Conservation (phyloP, 345 rosid species). For the Rhodamnia argentea region DNA sequence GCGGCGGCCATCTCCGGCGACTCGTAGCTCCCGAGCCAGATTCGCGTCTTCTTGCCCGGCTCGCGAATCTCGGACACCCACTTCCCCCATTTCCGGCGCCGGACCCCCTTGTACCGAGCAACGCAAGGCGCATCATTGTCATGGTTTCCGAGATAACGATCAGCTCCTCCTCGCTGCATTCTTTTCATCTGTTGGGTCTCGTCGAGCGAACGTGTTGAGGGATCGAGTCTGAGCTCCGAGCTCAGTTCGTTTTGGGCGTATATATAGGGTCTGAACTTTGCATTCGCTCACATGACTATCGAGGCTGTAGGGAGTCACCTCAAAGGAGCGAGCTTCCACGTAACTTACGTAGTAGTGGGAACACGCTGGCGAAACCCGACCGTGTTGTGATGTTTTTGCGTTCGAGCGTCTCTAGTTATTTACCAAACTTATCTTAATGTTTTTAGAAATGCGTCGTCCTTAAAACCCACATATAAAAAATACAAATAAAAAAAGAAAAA, state of each 20-base stretch:
- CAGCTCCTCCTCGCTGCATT: neutral
- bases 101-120: constrained; percentile 49
- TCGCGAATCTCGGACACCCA: constrained; percentile 97
- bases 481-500: too few species aligned
- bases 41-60: constrained; percentile 69
- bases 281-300: neutral
- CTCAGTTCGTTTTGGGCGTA: neutral
- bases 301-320: neutral
- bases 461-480: neutral
- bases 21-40: constrained; percentile 90
- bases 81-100: constrained; percentile 88
- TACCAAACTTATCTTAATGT: neutral
- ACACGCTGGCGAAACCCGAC: constrained; percentile 5
- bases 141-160: neutral
- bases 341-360: constrained; percentile 9
- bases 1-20: constrained; percentile 90
- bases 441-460: neutral
- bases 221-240: neutral
- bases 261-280: neutral
- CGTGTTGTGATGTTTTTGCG: neutral
- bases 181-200: neutral
- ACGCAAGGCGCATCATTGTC: neutral
- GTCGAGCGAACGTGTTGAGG: neutral
- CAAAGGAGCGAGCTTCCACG: constrained; percentile 31
- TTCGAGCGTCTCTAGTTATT: neutral